A percentile compares a stretch with the other conserved stretches of the same genome.
These are phyloP conservation scores for Globisporangium cystogenes DNA, from an alignment of 352 stramenopile genomes.

Conservation along the genomic window DNA sequence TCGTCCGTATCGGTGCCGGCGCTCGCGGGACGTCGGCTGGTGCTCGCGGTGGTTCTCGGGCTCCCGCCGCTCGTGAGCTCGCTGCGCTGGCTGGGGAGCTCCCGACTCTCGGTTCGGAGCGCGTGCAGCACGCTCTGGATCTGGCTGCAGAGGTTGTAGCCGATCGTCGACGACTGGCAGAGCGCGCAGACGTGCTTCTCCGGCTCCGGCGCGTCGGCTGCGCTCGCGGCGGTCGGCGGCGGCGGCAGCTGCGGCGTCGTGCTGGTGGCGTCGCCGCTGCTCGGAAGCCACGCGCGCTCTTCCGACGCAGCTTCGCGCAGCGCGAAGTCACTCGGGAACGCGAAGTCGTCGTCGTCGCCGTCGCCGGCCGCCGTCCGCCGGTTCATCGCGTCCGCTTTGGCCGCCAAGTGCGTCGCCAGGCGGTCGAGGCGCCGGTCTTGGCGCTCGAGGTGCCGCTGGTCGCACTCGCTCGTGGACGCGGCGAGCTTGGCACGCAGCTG, in stretches of 20 bases:
- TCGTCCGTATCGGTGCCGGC: neutral
- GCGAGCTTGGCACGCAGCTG: constrained; percentile 49
- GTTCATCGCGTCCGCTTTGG: constrained; percentile 40
- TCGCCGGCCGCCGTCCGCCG: constrained; percentile 8
- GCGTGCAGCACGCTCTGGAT: constrained; percentile 42
- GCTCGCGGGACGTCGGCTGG: neutral
- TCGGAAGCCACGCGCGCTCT: too few relatives aligned
- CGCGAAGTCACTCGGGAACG: constrained; percentile 8
- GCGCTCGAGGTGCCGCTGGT: constrained; percentile 30
- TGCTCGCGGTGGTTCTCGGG: neutral
- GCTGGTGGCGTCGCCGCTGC: neutral
- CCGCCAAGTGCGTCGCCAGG: constrained; percentile 35
- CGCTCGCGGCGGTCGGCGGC: too few relatives aligned
- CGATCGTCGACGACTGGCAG: constrained; percentile 51
- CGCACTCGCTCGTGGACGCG: constrained; percentile 35
- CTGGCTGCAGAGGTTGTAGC: constrained; percentile 63
- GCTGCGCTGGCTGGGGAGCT: constrained; percentile 8
- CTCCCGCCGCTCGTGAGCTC: constrained; percentile 3
- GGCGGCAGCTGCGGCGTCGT: too few relatives aligned
- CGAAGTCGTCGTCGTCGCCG: constrained; percentile 1
- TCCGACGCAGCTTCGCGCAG: too few relatives aligned
- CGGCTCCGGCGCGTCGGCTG: neutral
- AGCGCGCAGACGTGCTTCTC: constrained; percentile 21
- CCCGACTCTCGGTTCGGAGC: constrained; percentile 29
- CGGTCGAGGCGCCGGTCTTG: constrained; percentile 36